These are phyloP conservation scores for Lachnellula arida DNA, from an alignment of 2,329 filamentous ascomycete genomes.

Conservation along the genomic window DNA sequence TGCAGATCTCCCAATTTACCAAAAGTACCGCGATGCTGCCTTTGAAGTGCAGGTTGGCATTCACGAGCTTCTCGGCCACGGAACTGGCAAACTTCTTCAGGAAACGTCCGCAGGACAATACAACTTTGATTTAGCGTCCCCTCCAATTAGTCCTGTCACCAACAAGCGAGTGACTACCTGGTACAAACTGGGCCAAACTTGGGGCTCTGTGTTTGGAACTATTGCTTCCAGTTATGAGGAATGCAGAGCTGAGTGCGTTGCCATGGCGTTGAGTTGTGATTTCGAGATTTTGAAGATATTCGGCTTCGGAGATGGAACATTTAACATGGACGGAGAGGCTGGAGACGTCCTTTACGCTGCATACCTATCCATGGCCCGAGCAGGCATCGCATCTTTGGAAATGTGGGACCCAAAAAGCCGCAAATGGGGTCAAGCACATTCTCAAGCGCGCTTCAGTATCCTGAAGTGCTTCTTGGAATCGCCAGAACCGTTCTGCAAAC, in stretches of 20 bases:
- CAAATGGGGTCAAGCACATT: conserved; percentile 92
- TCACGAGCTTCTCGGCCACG: conserved; percentile 84
- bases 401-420: conserved; percentile 89
- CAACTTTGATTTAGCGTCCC: conserved; percentile 83
- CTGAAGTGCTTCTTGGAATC: conserved; percentile 80
- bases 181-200: conserved; percentile 95
- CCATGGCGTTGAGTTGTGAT: conserved; percentile 86
- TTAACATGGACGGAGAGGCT: conserved; percentile 69
- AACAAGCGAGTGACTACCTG: conserved; percentile 74
- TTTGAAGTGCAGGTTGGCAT: conserved; percentile 97
- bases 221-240: conserved; percentile 90
- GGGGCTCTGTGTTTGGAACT: conserved; percentile 86
- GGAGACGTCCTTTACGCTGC: conserved; percentile 84
- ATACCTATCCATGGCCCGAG: conserved; percentile 90
- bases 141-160: conserved; percentile 75
- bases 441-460: conserved; percentile 87
- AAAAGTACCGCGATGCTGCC: conserved; percentile 76
- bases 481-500: conserved; percentile 79
- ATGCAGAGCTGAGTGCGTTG: conserved; percentile 89
- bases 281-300: conserved; percentile 88
- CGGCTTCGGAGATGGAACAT: conserved; percentile 74
- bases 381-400: conserved; percentile 83
- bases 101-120: conserved; percentile 76
- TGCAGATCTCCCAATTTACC: conserved; percentile 71
- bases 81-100: conserved; percentile 89